Evolutionary conservation across 1,284 basidiomycete genomes (phyloP).

Genomic region (Sporisorium iseilematis-ciliati): DNA sequence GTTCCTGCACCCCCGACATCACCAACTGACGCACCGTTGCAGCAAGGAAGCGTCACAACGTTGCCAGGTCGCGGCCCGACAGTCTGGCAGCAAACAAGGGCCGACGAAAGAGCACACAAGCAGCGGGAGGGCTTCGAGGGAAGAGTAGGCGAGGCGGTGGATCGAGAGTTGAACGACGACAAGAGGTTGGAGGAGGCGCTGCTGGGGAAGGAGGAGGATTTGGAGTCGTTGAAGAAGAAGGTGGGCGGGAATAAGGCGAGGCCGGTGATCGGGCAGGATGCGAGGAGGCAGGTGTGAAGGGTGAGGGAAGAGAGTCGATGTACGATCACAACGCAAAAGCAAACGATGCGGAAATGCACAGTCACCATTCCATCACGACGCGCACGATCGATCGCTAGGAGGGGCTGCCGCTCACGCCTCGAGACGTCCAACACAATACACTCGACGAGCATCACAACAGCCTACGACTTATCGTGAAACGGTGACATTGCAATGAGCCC

Average conservation of each 20-base stretch:
- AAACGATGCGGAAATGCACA: constrained; percentile 2
- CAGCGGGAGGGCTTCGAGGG: constrained; percentile 24
- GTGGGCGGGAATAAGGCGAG: constrained; percentile 14
- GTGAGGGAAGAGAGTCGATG: background rate
- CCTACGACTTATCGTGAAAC: too few species aligned
- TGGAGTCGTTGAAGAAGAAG: constrained; percentile 28
- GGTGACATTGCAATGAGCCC: background rate
- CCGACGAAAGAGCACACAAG: constrained; percentile 44
- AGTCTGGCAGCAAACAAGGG: constrained; percentile 43
- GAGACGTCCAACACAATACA: background rate
- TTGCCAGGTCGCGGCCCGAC: constrained; percentile 41
- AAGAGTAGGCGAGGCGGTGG: constrained; percentile 30
- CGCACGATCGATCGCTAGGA: too few species aligned
- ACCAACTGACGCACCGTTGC: constrained; percentile 23
- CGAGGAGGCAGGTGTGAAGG: constrained; percentile 33
- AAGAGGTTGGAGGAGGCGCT: constrained; percentile 46
- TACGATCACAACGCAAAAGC: background rate
- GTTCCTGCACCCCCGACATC: constrained; percentile 33
- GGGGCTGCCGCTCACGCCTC: too few species aligned
- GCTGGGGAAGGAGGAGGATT: constrained; percentile 44
- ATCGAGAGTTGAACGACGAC: constrained; percentile 40
- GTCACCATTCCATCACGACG: constrained; percentile 12
- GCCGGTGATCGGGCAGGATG: constrained; percentile 45
- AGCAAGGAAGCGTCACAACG: constrained; percentile 31
- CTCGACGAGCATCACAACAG: too few species aligned